Evolutionary conservation across 2,329 filamentous ascomycete species (phyloP).

Genomic region (Zasmidium cellare): DNA sequence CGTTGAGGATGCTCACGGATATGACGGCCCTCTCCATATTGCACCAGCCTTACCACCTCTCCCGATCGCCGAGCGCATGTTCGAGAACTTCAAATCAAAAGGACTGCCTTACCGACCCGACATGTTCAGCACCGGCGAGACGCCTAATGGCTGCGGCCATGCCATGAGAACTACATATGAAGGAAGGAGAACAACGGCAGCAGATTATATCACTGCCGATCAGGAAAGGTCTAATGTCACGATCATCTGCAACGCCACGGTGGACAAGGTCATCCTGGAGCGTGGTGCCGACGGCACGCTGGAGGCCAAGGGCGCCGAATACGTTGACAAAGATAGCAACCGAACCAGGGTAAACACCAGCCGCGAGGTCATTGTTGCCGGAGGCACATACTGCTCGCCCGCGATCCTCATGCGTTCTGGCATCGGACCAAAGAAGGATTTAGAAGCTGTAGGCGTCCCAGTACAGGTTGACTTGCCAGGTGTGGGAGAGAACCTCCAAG

Average conservation of each 20-base stretch:
- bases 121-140: conserved; percentile 42
- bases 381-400: conserved; percentile 54
- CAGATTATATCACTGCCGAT: conserved; percentile 52
- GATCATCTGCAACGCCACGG: conserved; percentile 42
- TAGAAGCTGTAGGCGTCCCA: conserved; percentile 45
- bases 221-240: conserved; percentile 47
- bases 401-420: conserved; percentile 58
- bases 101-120: conserved; percentile 29
- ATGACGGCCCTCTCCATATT: conserved; percentile 27
- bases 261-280: conserved; percentile 66
- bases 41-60: conserved; percentile 49
- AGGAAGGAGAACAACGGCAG: conserved; percentile 54
- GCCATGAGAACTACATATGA: conserved; percentile 54
- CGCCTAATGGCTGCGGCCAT: conserved; percentile 58
- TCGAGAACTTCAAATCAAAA: conserved; percentile 28
- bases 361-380: conserved; percentile 36
- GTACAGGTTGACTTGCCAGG: conserved; percentile 50
- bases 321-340: conserved; percentile 41
- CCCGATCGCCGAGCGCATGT: conserved; percentile 26
- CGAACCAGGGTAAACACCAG: conserved; percentile 36
- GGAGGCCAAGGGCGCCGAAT: conserved; percentile 47
- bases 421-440: conserved; percentile 48
- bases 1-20: conserved; percentile 26
- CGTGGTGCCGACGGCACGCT: conserved; percentile 50
- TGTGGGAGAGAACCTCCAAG: conserved; percentile 49